A percentile compares a stretch with the other conserved stretches of the same genome.
Evolutionary conservation across 805 yeast species (phyloP).

Genomic region (Candida anglica): DNA sequence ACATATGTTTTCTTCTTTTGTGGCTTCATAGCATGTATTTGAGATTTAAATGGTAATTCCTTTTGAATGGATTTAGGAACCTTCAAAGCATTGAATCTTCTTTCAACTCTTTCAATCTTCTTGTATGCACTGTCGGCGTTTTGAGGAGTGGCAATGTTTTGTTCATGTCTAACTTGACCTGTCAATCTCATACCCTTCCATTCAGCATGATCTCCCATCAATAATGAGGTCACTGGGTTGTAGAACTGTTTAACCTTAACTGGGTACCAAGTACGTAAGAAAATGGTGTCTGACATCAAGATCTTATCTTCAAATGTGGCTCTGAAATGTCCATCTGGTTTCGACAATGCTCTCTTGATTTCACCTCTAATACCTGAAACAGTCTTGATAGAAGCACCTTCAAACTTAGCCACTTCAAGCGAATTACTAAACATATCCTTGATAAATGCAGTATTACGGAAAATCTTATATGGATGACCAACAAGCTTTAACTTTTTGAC

Average conservation of each 20-base stretch:
- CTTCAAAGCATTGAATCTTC: conserved; percentile 81
- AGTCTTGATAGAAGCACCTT: conserved; percentile 95
- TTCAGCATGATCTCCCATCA: conserved; percentile 69
- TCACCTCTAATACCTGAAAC: conserved; percentile 98
- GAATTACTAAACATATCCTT: conserved; percentile 94
- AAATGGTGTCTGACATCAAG: conserved; percentile 82
- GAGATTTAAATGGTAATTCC: conserved; percentile 87
- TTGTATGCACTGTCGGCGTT: conserved; percentile 47
- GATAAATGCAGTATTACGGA: conserved; percentile 93
- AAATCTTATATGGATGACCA: conserved; percentile 90
- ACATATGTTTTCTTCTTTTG: conserved; percentile 78
- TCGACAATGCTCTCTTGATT: conserved; percentile 87
- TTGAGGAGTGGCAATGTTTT: conserved; percentile 60
- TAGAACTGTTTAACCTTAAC: conserved; percentile 86
- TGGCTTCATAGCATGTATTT: conserved; percentile 83
- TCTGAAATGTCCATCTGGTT: conserved; percentile 93
- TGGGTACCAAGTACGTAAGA: conserved; percentile 96
- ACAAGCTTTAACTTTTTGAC: conserved; percentile 94
- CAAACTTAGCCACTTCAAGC: conserved; percentile 94
- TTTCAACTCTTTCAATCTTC: conserved; percentile 78
- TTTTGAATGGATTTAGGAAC: conserved; percentile 79
- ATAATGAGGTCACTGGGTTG: conserved; percentile 91
- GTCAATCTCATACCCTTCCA: conserved; percentile 98
- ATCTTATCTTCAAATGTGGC: conserved; percentile 97
- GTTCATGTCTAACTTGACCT: conserved; percentile 84